phyloP scores from a whole-genome alignment of 495 filamentous ascomycete genomes.

The Ascodesmis nigricans region DNA sequence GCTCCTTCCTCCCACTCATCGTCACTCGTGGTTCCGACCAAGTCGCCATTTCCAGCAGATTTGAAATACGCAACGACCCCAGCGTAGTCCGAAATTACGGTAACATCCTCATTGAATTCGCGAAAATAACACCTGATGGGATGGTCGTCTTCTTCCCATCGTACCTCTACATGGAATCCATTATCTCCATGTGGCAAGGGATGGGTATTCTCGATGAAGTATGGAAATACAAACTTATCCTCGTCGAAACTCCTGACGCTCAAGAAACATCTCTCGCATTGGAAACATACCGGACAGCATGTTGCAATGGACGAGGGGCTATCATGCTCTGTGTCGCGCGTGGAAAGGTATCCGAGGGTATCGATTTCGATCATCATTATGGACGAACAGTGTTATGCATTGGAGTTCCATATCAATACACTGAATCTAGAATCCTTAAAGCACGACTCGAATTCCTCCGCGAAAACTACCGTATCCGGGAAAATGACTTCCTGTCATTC shows the following conservation, averaged over 20 bases:
- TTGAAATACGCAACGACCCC: conserved; percentile 86
- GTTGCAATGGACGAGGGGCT: conserved; percentile 86
- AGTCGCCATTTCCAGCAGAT: conserved; percentile 67
- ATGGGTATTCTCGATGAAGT: conserved; percentile 95
- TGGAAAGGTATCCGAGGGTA: conserved; percentile 91
- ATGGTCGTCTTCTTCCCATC: conserved; percentile 98
- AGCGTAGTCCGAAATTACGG: conserved; percentile 91
- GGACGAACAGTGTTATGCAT: conserved; percentile 92
- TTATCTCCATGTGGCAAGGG: conserved; percentile 96
- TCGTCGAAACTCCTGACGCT: conserved; percentile 91
- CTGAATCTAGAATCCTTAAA: conserved; percentile 89
- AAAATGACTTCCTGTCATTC: conserved; percentile 97
- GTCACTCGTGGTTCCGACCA: conserved; percentile 91
- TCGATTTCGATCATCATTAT: conserved; percentile 99
- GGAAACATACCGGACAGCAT: conserved; percentile 91
- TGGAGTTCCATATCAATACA: conserved; percentile 97
- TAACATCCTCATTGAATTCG: conserved; percentile 74
- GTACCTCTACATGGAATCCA: conserved; percentile 97
- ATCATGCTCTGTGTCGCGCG: conserved; percentile 84
- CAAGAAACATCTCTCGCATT: conserved; percentile 92
- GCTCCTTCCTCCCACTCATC: conserved; percentile 92
- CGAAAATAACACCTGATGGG: conserved; percentile 84
- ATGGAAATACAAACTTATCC: conserved; percentile 97
- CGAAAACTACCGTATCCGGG: conserved; percentile 89
- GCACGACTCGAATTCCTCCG: conserved; percentile 87